These are phyloP conservation scores for Acanthamoeba polyphaga DNA, from an alignment of 208 protist genomes.

Conservation along the genomic window DNA sequence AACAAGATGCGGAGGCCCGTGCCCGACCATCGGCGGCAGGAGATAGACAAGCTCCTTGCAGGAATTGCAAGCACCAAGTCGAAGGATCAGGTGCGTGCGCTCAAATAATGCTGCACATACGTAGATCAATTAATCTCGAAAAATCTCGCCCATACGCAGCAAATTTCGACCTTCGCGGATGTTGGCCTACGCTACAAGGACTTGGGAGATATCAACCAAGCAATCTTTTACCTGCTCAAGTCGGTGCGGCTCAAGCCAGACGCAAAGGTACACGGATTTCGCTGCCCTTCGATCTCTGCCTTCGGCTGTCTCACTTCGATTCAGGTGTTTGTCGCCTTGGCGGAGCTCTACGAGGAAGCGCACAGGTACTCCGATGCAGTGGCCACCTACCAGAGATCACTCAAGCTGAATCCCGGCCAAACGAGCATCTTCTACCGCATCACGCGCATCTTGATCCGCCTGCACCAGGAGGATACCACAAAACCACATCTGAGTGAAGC, in stretches of 20 bases:
- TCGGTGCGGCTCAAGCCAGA: slow-evolving; percentile 5
- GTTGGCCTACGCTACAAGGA: slow-evolving; percentile 10
- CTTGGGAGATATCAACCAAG: background rate
- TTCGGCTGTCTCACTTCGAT: background rate
- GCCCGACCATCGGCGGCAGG: background rate
- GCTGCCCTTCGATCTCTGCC: background rate
- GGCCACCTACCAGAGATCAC: background rate
- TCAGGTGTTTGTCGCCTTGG: background rate
- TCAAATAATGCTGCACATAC: no score
- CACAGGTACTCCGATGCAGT: background rate
- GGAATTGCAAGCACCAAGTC: background rate
- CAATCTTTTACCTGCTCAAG: background rate
- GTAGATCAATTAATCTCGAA: background rate
- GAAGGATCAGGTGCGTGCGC: background rate
- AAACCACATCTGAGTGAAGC: background rate
- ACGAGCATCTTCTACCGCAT: background rate
- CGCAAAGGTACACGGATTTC: background rate
- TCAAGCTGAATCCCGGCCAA: slow-evolving; percentile 4
- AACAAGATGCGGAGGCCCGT: background rate
- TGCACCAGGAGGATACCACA: background rate
- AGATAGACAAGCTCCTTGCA: slow-evolving; percentile 31
- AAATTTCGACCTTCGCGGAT: background rate
- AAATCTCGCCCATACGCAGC: background rate
- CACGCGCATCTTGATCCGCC: background rate
- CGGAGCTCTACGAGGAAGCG: background rate